These are phyloP conservation scores for rapeseed (Brassica napus) DNA, from an alignment of 345 rosid species.

Conservation along the genomic window Da-Ae NC_063439.1:25346501-25347000, in stretches of 20 bases:
- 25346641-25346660: conserved; percentile 55
- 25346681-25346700: conserved; percentile 68
- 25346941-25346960: neutral
- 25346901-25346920: neutral
- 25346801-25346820: neutral
- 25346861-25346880: neutral
- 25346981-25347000: neutral
- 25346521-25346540: conserved; percentile 49
- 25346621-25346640: conserved; percentile 63
- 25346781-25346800: neutral
- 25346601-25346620: conserved; percentile 51
- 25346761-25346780: neutral
- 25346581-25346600: conserved; percentile 65
- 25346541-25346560: conserved; percentile 45
- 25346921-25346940: neutral
- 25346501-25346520: conserved; percentile 79
- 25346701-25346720: conserved; percentile 65
- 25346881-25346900: neutral
- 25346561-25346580: conserved; percentile 75
- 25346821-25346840: neutral
- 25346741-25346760: neutral
- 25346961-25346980: neutral
- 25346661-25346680: conserved; percentile 65
- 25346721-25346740: conserved; percentile 85
- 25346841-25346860: neutral